Evolutionary conservation across 257 asterid genomes (phyloP).

Genomic region (Schizonepeta tenuifolia): DNA sequence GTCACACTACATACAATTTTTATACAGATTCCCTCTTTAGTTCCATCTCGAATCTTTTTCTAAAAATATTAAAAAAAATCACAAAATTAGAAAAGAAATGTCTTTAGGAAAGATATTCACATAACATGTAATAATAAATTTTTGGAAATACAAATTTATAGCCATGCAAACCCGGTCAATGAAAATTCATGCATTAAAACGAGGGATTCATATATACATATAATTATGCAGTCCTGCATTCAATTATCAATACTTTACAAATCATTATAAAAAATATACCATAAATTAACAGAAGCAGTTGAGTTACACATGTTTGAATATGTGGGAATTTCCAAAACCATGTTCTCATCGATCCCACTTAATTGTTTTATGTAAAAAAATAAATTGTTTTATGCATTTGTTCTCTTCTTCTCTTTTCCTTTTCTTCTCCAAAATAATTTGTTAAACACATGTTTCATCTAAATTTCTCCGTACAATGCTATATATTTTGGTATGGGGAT

Average conservation of each 20-base stretch:
- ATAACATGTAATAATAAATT: neutral
- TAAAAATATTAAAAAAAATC: too few species aligned
- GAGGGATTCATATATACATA: neutral
- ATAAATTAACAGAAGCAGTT: slow-evolving; percentile 10
- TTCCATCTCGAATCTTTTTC: too few species aligned
- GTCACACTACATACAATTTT: too few species aligned
- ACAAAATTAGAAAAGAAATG: neutral
- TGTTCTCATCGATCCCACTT: neutral
- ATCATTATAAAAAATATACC: too few species aligned
- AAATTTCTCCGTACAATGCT: neutral
- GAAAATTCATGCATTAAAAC: slow-evolving; percentile 23
- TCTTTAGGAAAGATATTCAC: neutral
- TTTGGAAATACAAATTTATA: slow-evolving; percentile 10
- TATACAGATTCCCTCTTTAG: too few species aligned
- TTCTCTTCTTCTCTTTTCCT: too few species aligned
- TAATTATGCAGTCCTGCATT: neutral
- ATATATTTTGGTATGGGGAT: neutral
- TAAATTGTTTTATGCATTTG: neutral
- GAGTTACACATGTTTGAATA: slow-evolving; percentile 5
- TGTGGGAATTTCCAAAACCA: slow-evolving; percentile 4
- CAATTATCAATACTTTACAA: neutral
- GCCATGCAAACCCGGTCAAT: slow-evolving; percentile 30
- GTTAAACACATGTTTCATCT: slow-evolving; percentile 4
- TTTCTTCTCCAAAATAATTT: neutral
- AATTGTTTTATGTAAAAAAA: neutral